These are phyloP conservation scores for Russula dissimulans DNA, from an alignment of 768 basidiomycete genomes.

Conservation along the genomic window DNA sequence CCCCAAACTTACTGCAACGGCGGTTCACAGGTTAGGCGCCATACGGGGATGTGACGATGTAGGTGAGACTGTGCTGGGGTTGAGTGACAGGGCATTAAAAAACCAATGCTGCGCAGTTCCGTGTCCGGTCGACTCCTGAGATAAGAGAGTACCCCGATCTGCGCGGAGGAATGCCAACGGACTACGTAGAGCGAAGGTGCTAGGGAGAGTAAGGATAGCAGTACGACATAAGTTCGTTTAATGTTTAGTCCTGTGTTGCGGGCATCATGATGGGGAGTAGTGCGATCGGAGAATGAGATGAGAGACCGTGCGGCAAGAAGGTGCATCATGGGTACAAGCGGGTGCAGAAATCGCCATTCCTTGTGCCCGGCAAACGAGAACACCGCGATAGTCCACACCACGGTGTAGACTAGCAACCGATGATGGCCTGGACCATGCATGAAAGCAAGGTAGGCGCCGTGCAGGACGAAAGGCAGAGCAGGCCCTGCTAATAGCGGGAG, in stretches of 20 bases:
- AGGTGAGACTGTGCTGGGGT: slow-evolving; percentile 87
- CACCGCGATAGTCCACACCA: slow-evolving; percentile 53
- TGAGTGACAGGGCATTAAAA: slow-evolving; percentile 95
- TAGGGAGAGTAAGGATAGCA: slow-evolving; percentile 42
- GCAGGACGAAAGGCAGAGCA: slow-evolving; percentile 59
- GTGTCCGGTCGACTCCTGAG: slow-evolving; percentile 45
- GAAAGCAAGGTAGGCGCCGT: slow-evolving; percentile 34
- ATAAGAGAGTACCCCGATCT: slow-evolving; percentile 65
- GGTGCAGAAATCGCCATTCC: slow-evolving; percentile 96
- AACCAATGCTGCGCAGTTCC: slow-evolving; percentile 52
- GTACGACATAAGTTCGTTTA: slow-evolving; percentile 4
- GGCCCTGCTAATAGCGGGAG: slow-evolving; percentile 76
- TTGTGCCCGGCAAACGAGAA: slow-evolving; percentile 88
- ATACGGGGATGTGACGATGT: slow-evolving; percentile 63
- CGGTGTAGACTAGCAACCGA: slow-evolving; percentile 37
- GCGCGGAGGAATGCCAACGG: slow-evolving; percentile 71
- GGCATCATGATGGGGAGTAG: slow-evolving; percentile 9
- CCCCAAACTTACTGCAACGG: slow-evolving; percentile 53
- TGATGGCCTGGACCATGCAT: slow-evolving; percentile 19
- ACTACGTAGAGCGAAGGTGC: slow-evolving; percentile 61
- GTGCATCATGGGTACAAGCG: slow-evolving; percentile 77
- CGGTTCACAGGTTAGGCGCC: slow-evolving; percentile 91
- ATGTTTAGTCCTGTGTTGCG: neutral
- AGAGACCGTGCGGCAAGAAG: slow-evolving; percentile 69
- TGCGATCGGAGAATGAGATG: slow-evolving; percentile 29